phyloP scores from a whole-genome alignment of 495 filamentous ascomycete genomes.

The Lophium mytilinum region DNA sequence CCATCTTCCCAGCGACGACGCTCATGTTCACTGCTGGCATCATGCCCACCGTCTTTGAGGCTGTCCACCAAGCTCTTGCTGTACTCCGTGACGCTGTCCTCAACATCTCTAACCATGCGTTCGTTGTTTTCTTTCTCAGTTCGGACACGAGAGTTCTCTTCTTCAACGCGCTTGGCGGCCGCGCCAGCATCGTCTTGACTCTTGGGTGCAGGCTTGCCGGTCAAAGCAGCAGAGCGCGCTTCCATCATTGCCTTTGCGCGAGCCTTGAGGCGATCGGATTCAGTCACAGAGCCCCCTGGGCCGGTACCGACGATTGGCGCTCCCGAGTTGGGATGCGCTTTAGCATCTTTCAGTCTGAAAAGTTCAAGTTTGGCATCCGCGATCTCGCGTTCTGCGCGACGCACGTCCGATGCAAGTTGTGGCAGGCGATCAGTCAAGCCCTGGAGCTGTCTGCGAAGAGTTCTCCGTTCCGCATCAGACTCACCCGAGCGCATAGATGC shows the following conservation, averaged over 20 bases:
- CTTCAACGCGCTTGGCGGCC: slow-evolving; percentile 68
- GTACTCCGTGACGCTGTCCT: slow-evolving; percentile 93
- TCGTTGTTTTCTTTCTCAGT: slow-evolving; percentile 90
- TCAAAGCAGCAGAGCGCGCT: slow-evolving; percentile 84
- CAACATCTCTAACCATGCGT: slow-evolving; percentile 90
- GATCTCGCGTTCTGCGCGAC: slow-evolving; percentile 84
- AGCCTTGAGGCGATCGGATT: slow-evolving; percentile 89
- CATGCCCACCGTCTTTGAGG: slow-evolving; percentile 73
- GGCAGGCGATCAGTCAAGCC: slow-evolving; percentile 82
- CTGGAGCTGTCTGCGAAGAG: slow-evolving; percentile 82
- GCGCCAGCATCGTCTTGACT: slow-evolving; percentile 59
- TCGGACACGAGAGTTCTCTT: slow-evolving; percentile 71
- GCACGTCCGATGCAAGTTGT: slow-evolving; percentile 82
- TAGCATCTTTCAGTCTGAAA: slow-evolving; percentile 89
- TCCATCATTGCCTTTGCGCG: slow-evolving; percentile 97
- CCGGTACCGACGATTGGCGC: slow-evolving; percentile 87
- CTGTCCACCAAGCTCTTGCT: slow-evolving; percentile 72
- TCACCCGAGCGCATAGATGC: slow-evolving; percentile 63
- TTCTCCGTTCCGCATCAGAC: slow-evolving; percentile 76
- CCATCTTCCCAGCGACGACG: slow-evolving; percentile 92
- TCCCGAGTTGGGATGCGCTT: slow-evolving; percentile 76
- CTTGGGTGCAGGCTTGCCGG: slow-evolving; percentile 64
- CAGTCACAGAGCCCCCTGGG: slow-evolving; percentile 83
- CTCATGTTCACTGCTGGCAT: slow-evolving; percentile 72
- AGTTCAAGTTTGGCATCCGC: slow-evolving; percentile 88